Evolutionary conservation across 768 basidiomycete genomes (phyloP).

Genomic region (Sistotremastrum suecicum): DNA sequence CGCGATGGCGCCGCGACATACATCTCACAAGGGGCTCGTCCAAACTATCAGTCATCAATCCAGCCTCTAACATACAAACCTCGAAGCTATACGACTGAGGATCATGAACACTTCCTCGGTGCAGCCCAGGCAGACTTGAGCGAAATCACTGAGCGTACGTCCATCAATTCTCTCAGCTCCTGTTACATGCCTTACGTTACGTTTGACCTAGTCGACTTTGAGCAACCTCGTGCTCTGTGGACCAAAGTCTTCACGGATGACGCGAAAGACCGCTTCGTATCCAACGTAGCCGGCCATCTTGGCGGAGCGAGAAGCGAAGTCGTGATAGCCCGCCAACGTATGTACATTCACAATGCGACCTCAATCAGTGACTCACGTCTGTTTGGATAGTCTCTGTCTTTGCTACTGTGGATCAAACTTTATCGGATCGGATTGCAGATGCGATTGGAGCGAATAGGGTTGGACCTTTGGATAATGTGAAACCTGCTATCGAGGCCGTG

Average conservation of each 20-base stretch:
- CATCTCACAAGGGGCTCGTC: slow-evolving; percentile 68
- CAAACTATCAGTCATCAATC: slow-evolving; percentile 79
- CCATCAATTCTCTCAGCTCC: neutral
- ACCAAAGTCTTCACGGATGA: slow-evolving; percentile 50
- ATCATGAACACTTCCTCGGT: slow-evolving; percentile 68
- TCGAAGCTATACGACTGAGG: slow-evolving; percentile 22
- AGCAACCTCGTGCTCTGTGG: slow-evolving; percentile 67
- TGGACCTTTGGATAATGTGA: slow-evolving; percentile 39
- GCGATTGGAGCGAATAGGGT: slow-evolving; percentile 48
- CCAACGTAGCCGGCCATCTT: slow-evolving; percentile 55
- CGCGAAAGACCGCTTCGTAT: slow-evolving; percentile 44
- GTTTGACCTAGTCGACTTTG: slow-evolving; percentile 52
- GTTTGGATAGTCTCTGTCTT: slow-evolving; percentile 49
- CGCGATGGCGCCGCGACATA: slow-evolving; percentile 62
- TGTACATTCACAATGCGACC: slow-evolving; percentile 14
- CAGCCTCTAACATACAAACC: slow-evolving; percentile 49
- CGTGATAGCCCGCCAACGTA: slow-evolving; percentile 55
- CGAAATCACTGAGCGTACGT: slow-evolving; percentile 70
- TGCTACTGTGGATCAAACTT: slow-evolving; percentile 60
- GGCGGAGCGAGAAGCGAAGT: slow-evolving; percentile 41
- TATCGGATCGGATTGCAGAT: slow-evolving; percentile 68
- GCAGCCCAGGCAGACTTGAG: slow-evolving; percentile 53
- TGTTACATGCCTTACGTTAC: neutral
- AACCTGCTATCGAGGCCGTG: slow-evolving; percentile 43
- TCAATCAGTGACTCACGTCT: neutral